A percentile compares a stretch with the other conserved stretches of the same genome.
These are phyloP conservation scores for Phytophthora capsici DNA, from an alignment of 352 stramenopile species.

Conservation along the genomic window DNA sequence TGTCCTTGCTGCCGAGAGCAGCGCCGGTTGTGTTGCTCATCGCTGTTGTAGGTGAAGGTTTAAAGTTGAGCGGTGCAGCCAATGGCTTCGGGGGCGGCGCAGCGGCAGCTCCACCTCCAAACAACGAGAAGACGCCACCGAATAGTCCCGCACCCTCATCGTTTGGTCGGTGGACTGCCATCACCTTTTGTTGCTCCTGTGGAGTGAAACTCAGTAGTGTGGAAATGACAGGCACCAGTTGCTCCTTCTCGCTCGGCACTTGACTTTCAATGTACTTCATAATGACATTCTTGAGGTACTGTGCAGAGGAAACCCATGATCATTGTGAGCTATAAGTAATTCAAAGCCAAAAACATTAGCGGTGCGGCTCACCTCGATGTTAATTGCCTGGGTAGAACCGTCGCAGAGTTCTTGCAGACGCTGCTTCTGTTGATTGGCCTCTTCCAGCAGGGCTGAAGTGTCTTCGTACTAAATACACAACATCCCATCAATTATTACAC, in stretches of 20 bases:
- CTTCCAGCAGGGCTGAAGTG: conserved; percentile 50
- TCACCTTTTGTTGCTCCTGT: conserved; percentile 67
- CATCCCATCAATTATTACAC: conserved; percentile 1
- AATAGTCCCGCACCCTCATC: conserved; percentile 57
- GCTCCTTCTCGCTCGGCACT: conserved; percentile 75
- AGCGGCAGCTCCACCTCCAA: conserved; percentile 41
- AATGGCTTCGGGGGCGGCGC: conserved; percentile 58
- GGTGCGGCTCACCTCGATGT: conserved; percentile 59
- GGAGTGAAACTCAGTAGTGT: conserved; percentile 79
- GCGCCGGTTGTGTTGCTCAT: conserved; percentile 28
- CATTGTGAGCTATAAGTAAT: conserved; percentile 6
- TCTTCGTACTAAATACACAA: conserved; percentile 59
- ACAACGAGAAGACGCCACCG: conserved; percentile 79
- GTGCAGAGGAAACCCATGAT: conserved; percentile 3
- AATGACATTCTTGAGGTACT: conserved; percentile 89
- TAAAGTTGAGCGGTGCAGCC: conserved; percentile 52
- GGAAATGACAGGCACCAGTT: conserved; percentile 81
- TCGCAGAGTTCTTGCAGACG: conserved; percentile 56
- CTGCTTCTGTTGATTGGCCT: conserved; percentile 64
- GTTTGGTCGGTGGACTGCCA: conserved; percentile 45
- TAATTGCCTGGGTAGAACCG: conserved; percentile 50
- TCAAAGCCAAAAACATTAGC: not conserved
- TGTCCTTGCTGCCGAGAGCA: conserved; percentile 40
- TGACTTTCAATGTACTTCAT: conserved; percentile 87
- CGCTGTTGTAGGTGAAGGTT: conserved; percentile 35